Conservation (phyloP, 2,329 filamentous ascomycete species). For the Drechslera avenae region DNA sequence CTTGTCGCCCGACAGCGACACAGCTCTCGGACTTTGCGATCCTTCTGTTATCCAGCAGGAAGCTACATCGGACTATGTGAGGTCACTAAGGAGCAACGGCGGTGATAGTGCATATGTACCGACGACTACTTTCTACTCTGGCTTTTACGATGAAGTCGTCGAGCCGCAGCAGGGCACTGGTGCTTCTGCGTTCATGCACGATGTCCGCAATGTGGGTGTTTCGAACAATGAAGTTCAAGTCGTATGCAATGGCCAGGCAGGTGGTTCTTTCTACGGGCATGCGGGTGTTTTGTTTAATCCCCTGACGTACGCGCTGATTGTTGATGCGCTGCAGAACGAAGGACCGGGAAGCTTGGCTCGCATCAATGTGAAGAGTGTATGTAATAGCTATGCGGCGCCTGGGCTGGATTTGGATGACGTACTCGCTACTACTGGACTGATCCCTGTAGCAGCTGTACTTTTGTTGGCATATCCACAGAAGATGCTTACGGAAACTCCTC, state of each 20-base stretch:
- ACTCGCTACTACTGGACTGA: constrained; percentile 52
- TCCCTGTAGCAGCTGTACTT: constrained; percentile 48
- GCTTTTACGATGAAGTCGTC: constrained; percentile 58
- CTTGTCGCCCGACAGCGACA: constrained; percentile 22
- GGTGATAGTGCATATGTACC: constrained; percentile 61
- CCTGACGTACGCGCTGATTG: constrained; percentile 51
- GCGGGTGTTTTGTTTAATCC: constrained; percentile 59
- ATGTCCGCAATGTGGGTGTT: constrained; percentile 53
- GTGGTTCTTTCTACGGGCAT: constrained; percentile 56
- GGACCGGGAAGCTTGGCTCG: constrained; percentile 52
- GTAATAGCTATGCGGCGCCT: constrained; percentile 45
- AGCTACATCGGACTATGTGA: constrained; percentile 53
- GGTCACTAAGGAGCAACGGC: constrained; percentile 49
- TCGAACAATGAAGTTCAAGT: constrained; percentile 58
- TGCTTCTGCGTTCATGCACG: constrained; percentile 56
- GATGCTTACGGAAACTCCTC: constrained; percentile 48
- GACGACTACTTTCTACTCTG: constrained; percentile 60
- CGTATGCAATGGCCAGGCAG: constrained; percentile 49
- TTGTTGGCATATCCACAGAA: constrained; percentile 38
- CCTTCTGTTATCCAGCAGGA: constrained; percentile 57
- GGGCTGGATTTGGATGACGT: constrained; percentile 54
- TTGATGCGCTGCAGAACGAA: constrained; percentile 56
- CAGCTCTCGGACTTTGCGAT: constrained; percentile 33
- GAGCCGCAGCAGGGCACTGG: constrained; percentile 54
- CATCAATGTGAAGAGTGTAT: constrained; percentile 51